These are phyloP conservation scores for Oryza glaberrima DNA, from an alignment of 176 grass and related monocot genomes.

Conservation along the genomic window DNA sequence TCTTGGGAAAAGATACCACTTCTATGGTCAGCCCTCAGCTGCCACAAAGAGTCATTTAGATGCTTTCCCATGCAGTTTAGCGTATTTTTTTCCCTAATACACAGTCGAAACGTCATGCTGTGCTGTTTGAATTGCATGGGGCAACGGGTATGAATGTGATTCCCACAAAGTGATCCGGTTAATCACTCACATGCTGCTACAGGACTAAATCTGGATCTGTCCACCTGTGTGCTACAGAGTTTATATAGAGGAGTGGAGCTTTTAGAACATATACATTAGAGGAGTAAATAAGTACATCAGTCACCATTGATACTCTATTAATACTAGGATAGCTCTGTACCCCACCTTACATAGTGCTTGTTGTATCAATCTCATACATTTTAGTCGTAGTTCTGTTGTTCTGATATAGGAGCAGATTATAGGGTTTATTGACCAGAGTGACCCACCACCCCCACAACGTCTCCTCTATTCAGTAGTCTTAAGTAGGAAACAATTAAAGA, in stretches of 20 bases:
- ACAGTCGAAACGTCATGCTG: slow-evolving; percentile 3
- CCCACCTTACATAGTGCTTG: not conserved
- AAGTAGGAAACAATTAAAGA: slow-evolving; percentile 34
- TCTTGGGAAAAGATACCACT: not conserved
- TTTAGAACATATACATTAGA: not conserved
- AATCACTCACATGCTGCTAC: slow-evolving; percentile 33
- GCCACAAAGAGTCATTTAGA: not conserved
- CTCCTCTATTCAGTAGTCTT: slow-evolving; percentile 19
- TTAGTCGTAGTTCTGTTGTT: slow-evolving; percentile 8
- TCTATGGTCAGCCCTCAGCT: not conserved
- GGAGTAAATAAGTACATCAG: not conserved
- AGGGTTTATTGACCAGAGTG: slow-evolving; percentile 11
- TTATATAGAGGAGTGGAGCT: slow-evolving; percentile 7
- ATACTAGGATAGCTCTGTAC: slow-evolving; percentile 10
- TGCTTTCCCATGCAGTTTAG: slow-evolving; percentile 7
- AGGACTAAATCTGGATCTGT: slow-evolving; percentile 34
- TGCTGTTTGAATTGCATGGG: slow-evolving; percentile 23
- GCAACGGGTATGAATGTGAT: slow-evolving; percentile 11
- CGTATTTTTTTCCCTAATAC: not conserved
- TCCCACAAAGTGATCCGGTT: slow-evolving; percentile 33
- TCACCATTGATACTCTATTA: slow-evolving; percentile 1
- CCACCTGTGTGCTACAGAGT: slow-evolving; percentile 11
- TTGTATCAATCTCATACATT: slow-evolving; percentile 19
- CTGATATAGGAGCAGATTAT: slow-evolving; percentile 11
- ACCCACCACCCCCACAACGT: slow-evolving; percentile 3